A percentile compares a stretch with the other conserved stretches of the same genome.
These are phyloP conservation scores for Naganishia vaughanmartiniae DNA, from an alignment of 768 basidiomycete genomes.

Conservation along the genomic window DNA sequence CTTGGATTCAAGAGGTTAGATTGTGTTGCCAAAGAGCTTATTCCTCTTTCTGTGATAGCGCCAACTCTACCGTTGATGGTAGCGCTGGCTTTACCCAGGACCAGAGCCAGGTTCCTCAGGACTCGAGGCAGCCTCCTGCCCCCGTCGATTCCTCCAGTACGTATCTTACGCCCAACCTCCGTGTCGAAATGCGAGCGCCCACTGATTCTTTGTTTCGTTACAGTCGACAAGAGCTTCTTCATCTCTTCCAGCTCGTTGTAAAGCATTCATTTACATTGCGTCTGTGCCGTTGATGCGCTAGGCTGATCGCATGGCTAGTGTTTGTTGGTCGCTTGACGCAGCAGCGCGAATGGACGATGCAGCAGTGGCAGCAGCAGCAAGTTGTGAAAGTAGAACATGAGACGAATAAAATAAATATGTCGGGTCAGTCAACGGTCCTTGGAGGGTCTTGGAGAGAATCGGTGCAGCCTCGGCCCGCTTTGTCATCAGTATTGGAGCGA, in stretches of 20 bases:
- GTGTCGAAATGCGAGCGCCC: not conserved
- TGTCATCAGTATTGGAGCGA: too few relatives aligned
- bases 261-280: constrained; percentile 1
- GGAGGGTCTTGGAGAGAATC: too few relatives aligned
- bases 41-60: constrained; percentile 55
- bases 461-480: too few relatives aligned
- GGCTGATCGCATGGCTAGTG: too few relatives aligned
- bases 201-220: not conserved
- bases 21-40: too few relatives aligned
- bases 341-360: too few relatives aligned
- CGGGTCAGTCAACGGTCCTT: too few relatives aligned
- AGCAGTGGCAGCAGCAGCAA: too few relatives aligned
- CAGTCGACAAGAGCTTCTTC: constrained; percentile 53
- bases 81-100: constrained; percentile 68
- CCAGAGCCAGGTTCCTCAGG: constrained; percentile 66
- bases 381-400: too few relatives aligned
- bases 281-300: not conserved
- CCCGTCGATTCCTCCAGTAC: constrained; percentile 85
- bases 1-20: too few relatives aligned
- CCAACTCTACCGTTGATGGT: constrained; percentile 72
- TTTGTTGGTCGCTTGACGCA: too few relatives aligned
- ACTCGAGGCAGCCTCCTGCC: constrained; percentile 78
- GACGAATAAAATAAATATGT: too few relatives aligned
- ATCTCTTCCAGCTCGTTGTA: constrained; percentile 51
- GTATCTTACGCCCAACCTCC: not conserved